Evolutionary conservation across 306 rosid species (phyloP).

Genomic region (Castanea mollissima): DNA sequence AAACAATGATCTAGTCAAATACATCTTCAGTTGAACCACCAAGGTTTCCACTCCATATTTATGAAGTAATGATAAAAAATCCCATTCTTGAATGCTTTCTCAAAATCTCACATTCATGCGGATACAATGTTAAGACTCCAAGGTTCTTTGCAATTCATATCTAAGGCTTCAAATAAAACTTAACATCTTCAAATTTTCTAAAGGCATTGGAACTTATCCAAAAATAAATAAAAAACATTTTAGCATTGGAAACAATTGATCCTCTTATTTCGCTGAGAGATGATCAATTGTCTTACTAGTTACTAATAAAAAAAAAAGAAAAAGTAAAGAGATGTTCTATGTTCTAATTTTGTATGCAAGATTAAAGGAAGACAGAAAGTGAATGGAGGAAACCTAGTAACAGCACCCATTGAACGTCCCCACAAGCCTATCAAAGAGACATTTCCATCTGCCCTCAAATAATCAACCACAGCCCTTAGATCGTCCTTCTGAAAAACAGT

Average conservation of each 20-base stretch:
- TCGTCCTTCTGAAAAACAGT: constrained; percentile 77
- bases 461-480: constrained; percentile 73
- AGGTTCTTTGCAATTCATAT: not conserved
- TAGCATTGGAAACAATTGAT: not conserved
- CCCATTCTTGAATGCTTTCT: not conserved
- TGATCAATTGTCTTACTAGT: too few relatives aligned
- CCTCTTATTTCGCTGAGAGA: not conserved
- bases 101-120: not conserved
- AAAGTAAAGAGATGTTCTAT: not conserved
- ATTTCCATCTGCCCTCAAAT: constrained; percentile 80
- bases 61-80: not conserved
- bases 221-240: too few relatives aligned
- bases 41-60: too few relatives aligned
- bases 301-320: too few relatives aligned
- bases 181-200: not conserved
- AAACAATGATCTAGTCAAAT: too few relatives aligned
- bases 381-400: constrained; percentile 64
- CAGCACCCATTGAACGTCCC: constrained; percentile 99
- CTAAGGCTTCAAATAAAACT: not conserved
- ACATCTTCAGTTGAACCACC: too few relatives aligned
- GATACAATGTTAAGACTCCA: not conserved
- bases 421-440: constrained; percentile 96
- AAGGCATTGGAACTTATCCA: not conserved
- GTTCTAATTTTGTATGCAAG: constrained; percentile 8
- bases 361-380: constrained; percentile 22